phyloP scores from a whole-genome alignment of 2,329 filamentous ascomycete species.

The Apiospora hydei region DNA sequence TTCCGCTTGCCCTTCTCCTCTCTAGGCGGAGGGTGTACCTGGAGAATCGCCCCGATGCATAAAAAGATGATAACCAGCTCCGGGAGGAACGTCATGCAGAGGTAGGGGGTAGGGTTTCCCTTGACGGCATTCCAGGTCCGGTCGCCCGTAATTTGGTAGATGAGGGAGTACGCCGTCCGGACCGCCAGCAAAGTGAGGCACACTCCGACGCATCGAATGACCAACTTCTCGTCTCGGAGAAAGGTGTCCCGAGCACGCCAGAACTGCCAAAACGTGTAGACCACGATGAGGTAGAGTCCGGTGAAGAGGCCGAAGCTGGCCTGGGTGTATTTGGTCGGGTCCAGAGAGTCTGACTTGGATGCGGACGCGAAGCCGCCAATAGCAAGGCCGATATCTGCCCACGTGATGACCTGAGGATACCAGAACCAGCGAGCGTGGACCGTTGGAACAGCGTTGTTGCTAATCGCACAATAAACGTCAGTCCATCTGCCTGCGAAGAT shows the following conservation, averaged over 20 bases:
- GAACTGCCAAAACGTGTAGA: conserved; percentile 27
- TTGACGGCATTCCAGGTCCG: conserved; percentile 30
- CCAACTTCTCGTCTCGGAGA: conserved; percentile 26
- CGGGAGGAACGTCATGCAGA: conserved; percentile 30
- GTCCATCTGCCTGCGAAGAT: not conserved
- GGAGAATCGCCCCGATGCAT: not conserved
- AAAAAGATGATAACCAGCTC: conserved; percentile 27
- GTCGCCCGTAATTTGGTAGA: conserved; percentile 31
- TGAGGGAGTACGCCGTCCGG: conserved; percentile 31
- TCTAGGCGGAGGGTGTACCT: not conserved
- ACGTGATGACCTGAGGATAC: conserved; percentile 33
- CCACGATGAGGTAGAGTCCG: conserved; percentile 31
- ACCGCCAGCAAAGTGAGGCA: conserved; percentile 29
- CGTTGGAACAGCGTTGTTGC: conserved; percentile 25
- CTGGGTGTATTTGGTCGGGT: conserved; percentile 29
- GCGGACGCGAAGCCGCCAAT: conserved; percentile 32
- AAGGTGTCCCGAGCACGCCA: conserved; percentile 26
- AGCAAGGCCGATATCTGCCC: conserved; percentile 32
- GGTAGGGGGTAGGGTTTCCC: conserved; percentile 28
- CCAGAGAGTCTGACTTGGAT: conserved; percentile 29
- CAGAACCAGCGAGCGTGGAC: conserved; percentile 30
- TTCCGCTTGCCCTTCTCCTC: not conserved
- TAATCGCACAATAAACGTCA: not conserved
- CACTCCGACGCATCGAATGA: conserved; percentile 27
- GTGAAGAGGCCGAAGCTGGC: conserved; percentile 31